Evolutionary conservation across 306 rosid genomes (phyloP), one percentile per base, ranked within the genome.

Genomic region (Quercus suber): DNA sequence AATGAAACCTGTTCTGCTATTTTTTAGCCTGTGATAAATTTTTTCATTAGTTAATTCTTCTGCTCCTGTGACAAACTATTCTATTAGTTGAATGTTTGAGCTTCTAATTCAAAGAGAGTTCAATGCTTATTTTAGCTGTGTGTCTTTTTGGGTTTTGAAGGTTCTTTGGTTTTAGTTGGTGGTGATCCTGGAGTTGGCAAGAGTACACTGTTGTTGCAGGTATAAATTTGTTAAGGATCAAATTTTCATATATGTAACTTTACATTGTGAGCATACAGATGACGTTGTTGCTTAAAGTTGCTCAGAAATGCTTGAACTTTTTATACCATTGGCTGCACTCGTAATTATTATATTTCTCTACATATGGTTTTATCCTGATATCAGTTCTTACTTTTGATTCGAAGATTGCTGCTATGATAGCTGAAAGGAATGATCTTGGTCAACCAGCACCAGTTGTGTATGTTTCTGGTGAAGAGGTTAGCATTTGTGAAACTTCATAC

Each of bases 111-210:
- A 73, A 28, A 69, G 73, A 58, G 53, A 19, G 55, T 75, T 57
- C 52, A 35, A n/a, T 52, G 3, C 75, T 76, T 64, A 86, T 70
- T 77, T 78, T 53, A 59, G 76, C 78, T 73, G 6, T 63, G 35
- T 63, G 14, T 76, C 80, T 53, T 58, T 81, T 72, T 88, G 73
- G 65, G 65, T 80, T 86, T 35, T 84, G 82, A 86, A 94, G 99
- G 99, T 76, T 95, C 97, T 75, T 85, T 95, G 87, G 86, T 83
- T 84, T 88, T 95, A 78, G 82, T 95, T 74, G 90, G 99, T 45
- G 99, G 99, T 71, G 99, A 95, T 82, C 98, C 99, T 78, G 99
- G 99, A 76, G 90, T 95, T 82, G 99, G 99, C 81, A 95, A 95
- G 88, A 95, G 99, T 84, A 95, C 99, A n/a, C 87, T 92, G 75